Conservation (phyloP, 2,329 filamentous ascomycete species). For the Hymenoscyphus fraxineus region DNA sequence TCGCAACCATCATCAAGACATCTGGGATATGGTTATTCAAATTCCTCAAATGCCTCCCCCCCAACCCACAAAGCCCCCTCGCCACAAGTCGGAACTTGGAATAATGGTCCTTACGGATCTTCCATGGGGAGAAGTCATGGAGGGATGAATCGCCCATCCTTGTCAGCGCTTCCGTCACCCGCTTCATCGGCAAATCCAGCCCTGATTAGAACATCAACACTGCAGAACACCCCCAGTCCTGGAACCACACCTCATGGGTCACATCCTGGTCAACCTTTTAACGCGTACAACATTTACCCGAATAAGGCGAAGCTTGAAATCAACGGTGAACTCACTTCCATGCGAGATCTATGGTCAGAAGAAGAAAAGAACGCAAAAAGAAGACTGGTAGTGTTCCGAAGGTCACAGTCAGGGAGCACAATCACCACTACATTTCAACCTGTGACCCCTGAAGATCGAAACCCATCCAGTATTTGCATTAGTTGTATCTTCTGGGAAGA, state of each 20-base stretch:
- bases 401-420: slow-evolving; percentile 76
- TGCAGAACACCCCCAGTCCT: slow-evolving; percentile 51
- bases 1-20: slow-evolving; percentile 39
- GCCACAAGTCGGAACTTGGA: slow-evolving; percentile 45
- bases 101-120: slow-evolving; percentile 42
- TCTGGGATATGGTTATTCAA: slow-evolving; percentile 41
- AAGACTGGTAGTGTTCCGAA: slow-evolving; percentile 83
- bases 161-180: slow-evolving; percentile 28
- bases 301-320: slow-evolving; percentile 82
- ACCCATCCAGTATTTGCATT: slow-evolving; percentile 83
- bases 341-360: slow-evolving; percentile 77
- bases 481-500: slow-evolving; percentile 98
- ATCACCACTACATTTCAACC: slow-evolving; percentile 77
- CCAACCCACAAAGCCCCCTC: slow-evolving; percentile 45
- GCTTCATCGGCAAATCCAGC: slow-evolving; percentile 47
- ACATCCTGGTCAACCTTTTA: slow-evolving; percentile 27
- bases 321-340: slow-evolving; percentile 75
- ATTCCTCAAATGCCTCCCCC: slow-evolving; percentile 38
- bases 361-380: slow-evolving; percentile 78
- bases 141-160: slow-evolving; percentile 19
- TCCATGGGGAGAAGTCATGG: slow-evolving; percentile 41
- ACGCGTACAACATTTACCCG: slow-evolving; percentile 66
- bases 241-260: slow-evolving; percentile 43
- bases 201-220: slow-evolving; percentile 63
- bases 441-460: slow-evolving; percentile 73